Conservation (phyloP, 768 basidiomycete species). For the Tulasnella sp. region DNA sequence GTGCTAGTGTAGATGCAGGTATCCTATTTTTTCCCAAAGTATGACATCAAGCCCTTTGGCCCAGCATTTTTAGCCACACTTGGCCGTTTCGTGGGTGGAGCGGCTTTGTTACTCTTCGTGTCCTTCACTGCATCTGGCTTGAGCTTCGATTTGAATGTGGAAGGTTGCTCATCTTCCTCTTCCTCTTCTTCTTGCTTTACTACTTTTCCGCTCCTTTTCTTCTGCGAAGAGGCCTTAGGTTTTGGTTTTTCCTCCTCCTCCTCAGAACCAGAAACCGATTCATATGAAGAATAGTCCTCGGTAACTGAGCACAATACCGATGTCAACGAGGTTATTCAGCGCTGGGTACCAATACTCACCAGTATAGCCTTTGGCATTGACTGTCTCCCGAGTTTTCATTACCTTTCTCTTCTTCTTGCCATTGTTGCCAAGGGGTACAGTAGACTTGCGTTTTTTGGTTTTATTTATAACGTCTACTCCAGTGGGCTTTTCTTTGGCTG, state of each 20-base stretch:
- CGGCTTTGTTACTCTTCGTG: no score
- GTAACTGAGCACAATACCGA: slow-evolving; percentile 35
- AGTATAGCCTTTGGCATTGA: slow-evolving; percentile 60
- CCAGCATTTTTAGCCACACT: no score
- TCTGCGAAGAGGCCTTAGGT: no score
- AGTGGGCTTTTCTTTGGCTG: slow-evolving; percentile 18
- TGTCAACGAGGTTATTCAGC: background rate
- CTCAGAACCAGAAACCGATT: slow-evolving; percentile 47
- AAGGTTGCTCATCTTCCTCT: no score
- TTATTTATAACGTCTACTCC: slow-evolving; percentile 24
- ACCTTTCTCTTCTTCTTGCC: slow-evolving; percentile 63
- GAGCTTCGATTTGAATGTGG: no score
- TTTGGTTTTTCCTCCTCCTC: background rate
- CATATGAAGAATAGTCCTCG: slow-evolving; percentile 70
- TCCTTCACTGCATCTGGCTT: no score
- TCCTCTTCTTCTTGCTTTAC: no score
- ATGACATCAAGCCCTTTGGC: no score
- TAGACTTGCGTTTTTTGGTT: slow-evolving; percentile 32
- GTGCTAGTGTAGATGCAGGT: no score
- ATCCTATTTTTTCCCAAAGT: no score
- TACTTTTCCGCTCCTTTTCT: no score
- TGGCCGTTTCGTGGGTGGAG: no score
- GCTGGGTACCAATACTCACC: slow-evolving; percentile 32
- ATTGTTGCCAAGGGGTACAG: slow-evolving; percentile 60
- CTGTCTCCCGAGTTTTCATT: slow-evolving; percentile 40